phyloP scores from a whole-genome alignment of 192 early-diverging fungal species.

The Thoreauomyces humboldtii region DNA sequence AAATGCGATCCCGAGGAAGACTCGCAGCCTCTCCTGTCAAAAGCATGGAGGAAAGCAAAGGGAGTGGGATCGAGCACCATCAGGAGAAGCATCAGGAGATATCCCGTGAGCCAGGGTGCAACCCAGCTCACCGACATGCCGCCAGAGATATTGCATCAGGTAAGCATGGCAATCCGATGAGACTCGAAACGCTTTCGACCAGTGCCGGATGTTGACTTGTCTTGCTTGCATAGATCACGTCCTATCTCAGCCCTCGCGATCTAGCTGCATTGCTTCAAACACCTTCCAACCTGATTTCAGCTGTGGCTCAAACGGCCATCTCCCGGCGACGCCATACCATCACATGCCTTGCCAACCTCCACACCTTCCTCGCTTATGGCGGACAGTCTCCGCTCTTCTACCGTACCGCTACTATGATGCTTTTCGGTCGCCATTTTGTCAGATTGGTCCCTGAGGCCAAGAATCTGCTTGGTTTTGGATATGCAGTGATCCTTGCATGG shows the following conservation, averaged over 20 bases:
- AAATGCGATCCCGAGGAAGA: no score
- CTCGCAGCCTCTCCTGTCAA: no score
- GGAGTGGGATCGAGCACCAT: no score
- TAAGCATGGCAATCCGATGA: no score
- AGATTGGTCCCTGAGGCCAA: slow-evolving; percentile 39
- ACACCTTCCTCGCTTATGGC: slow-evolving; percentile 30
- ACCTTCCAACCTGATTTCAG: slow-evolving; percentile 1
- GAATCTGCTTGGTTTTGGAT: slow-evolving; percentile 33
- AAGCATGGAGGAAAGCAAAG: no score
- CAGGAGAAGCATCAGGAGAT: background rate
- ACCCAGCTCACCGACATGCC: slow-evolving; percentile 19
- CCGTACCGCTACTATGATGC: slow-evolving; percentile 39
- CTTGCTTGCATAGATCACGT: slow-evolving; percentile 12
- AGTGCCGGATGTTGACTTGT: background rate
- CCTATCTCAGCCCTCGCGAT: slow-evolving; percentile 19
- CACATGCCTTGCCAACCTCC: slow-evolving; percentile 20
- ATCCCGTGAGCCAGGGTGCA: background rate
- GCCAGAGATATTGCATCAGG: slow-evolving; percentile 18
- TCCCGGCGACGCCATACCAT: slow-evolving; percentile 22
- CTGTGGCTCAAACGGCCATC: slow-evolving; percentile 13
- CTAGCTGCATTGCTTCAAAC: slow-evolving; percentile 24
- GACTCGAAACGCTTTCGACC: no score
- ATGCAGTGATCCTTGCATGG: slow-evolving; percentile 41
- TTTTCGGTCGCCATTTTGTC: slow-evolving; percentile 40
- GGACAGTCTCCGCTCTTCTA: slow-evolving; percentile 34